A percentile compares a stretch with the other conserved stretches of the same genome.
Evolutionary conservation across 441 rosid species (phyloP).

Genomic region (Hura crepitans): DNA sequence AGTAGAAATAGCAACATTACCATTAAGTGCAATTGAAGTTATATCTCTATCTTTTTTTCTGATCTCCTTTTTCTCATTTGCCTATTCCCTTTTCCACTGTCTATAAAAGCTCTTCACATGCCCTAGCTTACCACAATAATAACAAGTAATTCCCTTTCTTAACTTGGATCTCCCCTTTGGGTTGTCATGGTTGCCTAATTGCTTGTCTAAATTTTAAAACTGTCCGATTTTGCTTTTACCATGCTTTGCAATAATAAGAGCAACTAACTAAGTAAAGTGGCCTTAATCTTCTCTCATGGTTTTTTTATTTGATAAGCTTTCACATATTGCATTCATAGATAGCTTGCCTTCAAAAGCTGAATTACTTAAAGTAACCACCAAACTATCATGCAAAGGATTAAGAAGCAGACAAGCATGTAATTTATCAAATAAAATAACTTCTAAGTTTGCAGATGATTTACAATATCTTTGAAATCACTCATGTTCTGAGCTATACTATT

Average conservation of each 20-base stretch:
- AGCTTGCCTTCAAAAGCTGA: neutral
- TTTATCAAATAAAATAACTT: no score
- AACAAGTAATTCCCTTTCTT: neutral
- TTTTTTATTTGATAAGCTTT: neutral
- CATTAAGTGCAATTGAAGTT: neutral
- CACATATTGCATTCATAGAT: neutral
- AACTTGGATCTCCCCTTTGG: neutral
- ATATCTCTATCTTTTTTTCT: no score
- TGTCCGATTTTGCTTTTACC: neutral
- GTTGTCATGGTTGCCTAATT: neutral
- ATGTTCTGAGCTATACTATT: no score
- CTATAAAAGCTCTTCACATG: neutral
- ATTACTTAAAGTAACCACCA: neutral
- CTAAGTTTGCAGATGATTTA: no score
- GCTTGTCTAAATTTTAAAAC: neutral
- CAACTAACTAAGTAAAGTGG: no score
- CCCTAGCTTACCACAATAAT: neutral
- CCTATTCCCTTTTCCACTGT: neutral
- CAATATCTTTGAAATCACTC: no score
- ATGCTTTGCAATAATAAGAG: neutral
- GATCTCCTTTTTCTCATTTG: neutral
- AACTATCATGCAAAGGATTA: neutral
- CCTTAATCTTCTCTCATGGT: neutral
- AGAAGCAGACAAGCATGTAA: neutral
- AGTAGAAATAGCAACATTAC: neutral